A percentile compares a stretch with the other conserved stretches of the same genome.
Conservation (phyloP, 805 yeast species). For the Starmera dryadoides region DNA sequence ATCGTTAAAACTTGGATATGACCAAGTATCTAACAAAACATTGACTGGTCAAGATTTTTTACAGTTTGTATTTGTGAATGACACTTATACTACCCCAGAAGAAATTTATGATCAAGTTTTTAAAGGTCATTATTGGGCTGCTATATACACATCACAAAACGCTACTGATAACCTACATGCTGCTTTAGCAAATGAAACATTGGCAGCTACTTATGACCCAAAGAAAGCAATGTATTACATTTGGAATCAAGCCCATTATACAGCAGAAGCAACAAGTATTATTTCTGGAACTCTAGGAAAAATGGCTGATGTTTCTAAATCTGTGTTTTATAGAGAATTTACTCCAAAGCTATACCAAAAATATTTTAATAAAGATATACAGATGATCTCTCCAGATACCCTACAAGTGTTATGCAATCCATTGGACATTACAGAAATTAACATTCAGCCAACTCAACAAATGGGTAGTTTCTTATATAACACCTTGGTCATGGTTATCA, state of each 20-base stretch:
- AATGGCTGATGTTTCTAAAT: neutral
- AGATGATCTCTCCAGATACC: neutral
- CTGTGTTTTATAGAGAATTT: too few species aligned
- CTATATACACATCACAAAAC: neutral
- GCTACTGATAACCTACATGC: neutral
- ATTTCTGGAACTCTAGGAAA: neutral
- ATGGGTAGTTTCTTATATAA: neutral
- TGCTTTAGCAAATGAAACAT: neutral
- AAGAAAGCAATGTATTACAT: neutral
- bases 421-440: neutral
- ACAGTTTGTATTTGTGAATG: neutral
- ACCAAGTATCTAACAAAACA: too few species aligned
- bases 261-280: neutral
- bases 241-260: neutral
- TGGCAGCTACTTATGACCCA: neutral
- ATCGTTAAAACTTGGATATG: neutral
- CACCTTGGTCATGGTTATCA: neutral
- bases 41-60: neutral
- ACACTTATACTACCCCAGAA: neutral
- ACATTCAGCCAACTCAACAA: neutral
- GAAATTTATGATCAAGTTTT: neutral
- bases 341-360: neutral
- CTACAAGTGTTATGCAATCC: neutral
- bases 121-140: neutral
- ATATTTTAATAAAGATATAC: neutral